phyloP scores from a whole-genome alignment of 768 basidiomycete species.

The Kwoniella heveanensis region DNA sequence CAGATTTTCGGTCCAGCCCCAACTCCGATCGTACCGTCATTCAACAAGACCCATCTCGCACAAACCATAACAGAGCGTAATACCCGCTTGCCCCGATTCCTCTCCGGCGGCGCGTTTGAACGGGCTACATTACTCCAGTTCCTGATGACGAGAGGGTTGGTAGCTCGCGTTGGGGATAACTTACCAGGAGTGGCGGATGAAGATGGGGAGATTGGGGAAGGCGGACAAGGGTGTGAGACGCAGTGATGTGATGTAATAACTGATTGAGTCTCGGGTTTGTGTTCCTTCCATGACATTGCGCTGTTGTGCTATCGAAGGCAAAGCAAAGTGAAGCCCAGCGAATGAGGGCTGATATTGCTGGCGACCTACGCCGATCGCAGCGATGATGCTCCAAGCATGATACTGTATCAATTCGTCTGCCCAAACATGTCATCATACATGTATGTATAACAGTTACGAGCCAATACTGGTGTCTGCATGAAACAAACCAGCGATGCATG shows the following conservation, averaged over 20 bases:
- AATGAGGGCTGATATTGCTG: too few species aligned
- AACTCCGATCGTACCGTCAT: slow-evolving; percentile 22
- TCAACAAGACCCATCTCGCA: slow-evolving; percentile 24
- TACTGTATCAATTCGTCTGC: too few species aligned
- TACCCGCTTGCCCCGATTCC: slow-evolving; percentile 18
- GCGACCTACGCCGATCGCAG: too few species aligned
- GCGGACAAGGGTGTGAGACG: slow-evolving; percentile 14
- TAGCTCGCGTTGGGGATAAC: slow-evolving; percentile 1
- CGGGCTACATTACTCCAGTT: slow-evolving; percentile 29
- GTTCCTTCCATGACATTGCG: too few species aligned
- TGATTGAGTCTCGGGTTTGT: too few species aligned
- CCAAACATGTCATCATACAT: too few species aligned
- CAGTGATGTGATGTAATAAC: slow-evolving; percentile 12
- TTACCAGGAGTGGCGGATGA: not conserved
- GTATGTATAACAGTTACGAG: too few species aligned
- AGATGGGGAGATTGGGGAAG: slow-evolving; percentile 12
- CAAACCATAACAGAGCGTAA: slow-evolving; percentile 34
- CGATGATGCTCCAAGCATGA: too few species aligned
- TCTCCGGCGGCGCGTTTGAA: slow-evolving; percentile 26
- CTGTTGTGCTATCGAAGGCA: too few species aligned
- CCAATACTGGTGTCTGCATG: too few species aligned
- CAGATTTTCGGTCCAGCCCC: slow-evolving; percentile 29
- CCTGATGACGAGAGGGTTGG: slow-evolving; percentile 25
- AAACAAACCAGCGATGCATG: too few species aligned
- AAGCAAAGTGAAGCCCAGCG: too few species aligned